These are phyloP conservation scores for Neonectria ditissima DNA, from an alignment of 2,329 filamentous ascomycete genomes.

Conservation along the genomic window DNA sequence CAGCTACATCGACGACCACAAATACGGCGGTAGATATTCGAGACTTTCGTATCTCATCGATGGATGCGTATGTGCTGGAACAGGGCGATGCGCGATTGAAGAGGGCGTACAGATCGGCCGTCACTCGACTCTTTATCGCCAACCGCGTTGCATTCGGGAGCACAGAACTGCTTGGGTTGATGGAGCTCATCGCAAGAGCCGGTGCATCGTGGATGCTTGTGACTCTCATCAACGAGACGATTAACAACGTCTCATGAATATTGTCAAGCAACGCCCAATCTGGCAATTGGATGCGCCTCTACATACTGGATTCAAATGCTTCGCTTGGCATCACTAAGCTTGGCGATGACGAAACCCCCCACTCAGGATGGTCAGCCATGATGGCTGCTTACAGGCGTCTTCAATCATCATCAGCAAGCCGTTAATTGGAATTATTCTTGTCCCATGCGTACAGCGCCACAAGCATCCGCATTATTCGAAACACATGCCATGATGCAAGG, in stretches of 20 bases:
- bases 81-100: slow-evolving; percentile 45
- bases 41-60: slow-evolving; percentile 61
- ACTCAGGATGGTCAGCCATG: slow-evolving; percentile 16
- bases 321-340: slow-evolving; percentile 12
- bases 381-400: slow-evolving; percentile 25
- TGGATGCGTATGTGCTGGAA: slow-evolving; percentile 63
- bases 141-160: slow-evolving; percentile 55
- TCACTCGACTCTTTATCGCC: slow-evolving; percentile 59
- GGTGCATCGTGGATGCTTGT: slow-evolving; percentile 50
- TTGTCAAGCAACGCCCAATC: neutral
- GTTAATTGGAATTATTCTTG: neutral
- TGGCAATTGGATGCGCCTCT: slow-evolving; percentile 22
- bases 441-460: neutral
- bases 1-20: slow-evolving; percentile 23
- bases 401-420: slow-evolving; percentile 18
- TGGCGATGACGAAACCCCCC: slow-evolving; percentile 28
- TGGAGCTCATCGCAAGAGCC: slow-evolving; percentile 49
- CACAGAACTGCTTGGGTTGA: slow-evolving; percentile 43
- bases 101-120: slow-evolving; percentile 51
- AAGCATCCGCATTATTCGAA: neutral
- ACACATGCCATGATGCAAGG: neutral
- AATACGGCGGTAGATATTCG: slow-evolving; percentile 55
- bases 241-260: neutral
- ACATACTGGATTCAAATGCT: neutral
- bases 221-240: slow-evolving; percentile 21